Evolutionary conservation across 192 early-diverging fungal genomes (phyloP).

Genomic region (Backusella tarrabulga): DNA sequence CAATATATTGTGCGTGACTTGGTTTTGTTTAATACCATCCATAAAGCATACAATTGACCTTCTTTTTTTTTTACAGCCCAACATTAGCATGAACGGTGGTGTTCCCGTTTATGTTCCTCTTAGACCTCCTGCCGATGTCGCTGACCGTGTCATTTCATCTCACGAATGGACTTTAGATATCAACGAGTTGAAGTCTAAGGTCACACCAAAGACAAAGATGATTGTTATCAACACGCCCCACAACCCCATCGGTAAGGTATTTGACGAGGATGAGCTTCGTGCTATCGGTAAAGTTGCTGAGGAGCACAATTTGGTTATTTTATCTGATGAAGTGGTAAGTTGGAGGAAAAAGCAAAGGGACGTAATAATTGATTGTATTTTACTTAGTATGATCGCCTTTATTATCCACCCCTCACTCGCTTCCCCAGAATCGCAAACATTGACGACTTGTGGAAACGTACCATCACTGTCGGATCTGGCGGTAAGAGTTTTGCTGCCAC

Average conservation of each 20-base stretch:
- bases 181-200: constrained; percentile 70
- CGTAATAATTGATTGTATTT: background rate
- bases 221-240: constrained; percentile 95
- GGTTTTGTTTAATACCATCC: background rate
- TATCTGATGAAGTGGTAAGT: constrained; percentile 88
- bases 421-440: constrained; percentile 82
- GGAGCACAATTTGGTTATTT: constrained; percentile 82
- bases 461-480: constrained; percentile 88
- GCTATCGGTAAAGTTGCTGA: constrained; percentile 74
- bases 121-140: constrained; percentile 48
- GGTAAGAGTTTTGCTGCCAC: constrained; percentile 96
- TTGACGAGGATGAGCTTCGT: constrained; percentile 67
- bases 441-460: constrained; percentile 86
- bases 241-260: constrained; percentile 91
- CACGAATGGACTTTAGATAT: constrained; percentile 89
- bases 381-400: constrained; percentile 82
- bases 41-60: background rate
- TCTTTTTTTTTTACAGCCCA: constrained; percentile 45
- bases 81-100: constrained; percentile 82
- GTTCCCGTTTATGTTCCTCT: constrained; percentile 83
- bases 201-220: constrained; percentile 79
- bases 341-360: background rate
- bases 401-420: constrained; percentile 57
- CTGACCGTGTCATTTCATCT: constrained; percentile 57
- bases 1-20: constrained; percentile 71